Evolutionary conservation across 176 grass and related monocot species (phyloP).

Genomic region (Aegilops longissima): DNA sequence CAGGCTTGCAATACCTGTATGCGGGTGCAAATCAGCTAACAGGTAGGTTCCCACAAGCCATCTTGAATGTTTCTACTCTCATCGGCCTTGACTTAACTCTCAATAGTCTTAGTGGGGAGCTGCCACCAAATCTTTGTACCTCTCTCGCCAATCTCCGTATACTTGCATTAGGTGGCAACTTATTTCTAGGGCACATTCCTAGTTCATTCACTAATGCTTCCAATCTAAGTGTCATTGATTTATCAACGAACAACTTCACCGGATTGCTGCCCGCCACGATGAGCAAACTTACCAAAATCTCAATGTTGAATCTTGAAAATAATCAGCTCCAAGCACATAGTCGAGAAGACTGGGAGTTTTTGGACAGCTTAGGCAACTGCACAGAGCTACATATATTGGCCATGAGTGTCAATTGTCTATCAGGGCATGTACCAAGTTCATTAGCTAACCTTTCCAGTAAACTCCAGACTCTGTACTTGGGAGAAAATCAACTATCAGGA

Average conservation of each 20-base stretch:
- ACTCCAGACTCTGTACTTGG: neutral
- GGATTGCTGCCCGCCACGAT: neutral
- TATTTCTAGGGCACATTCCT: neutral
- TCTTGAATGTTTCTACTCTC: neutral
- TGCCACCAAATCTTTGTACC: neutral
- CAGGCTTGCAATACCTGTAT: neutral
- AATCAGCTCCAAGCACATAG: neutral
- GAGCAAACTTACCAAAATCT: neutral
- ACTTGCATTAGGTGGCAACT: neutral
- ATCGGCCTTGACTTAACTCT: fast-evolving
- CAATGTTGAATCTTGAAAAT: neutral
- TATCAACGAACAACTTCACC: neutral
- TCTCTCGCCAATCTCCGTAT: neutral
- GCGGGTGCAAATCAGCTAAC: fast-evolving
- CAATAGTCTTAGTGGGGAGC: neutral
- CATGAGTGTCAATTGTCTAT: neutral
- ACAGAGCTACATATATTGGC: neutral
- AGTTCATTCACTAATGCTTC: neutral
- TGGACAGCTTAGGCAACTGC: neutral
- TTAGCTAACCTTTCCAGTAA: neutral
- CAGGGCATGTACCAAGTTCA: neutral
- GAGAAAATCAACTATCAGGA: neutral
- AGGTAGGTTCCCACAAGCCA: neutral
- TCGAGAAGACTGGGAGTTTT: neutral
- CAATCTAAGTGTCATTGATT: fast-evolving